Percentiles rank a stretch among this genome's conserved stretches.
Conservation (phyloP, 148 eudicot genomes). For the Rhododendron ferrugineum region DNA sequence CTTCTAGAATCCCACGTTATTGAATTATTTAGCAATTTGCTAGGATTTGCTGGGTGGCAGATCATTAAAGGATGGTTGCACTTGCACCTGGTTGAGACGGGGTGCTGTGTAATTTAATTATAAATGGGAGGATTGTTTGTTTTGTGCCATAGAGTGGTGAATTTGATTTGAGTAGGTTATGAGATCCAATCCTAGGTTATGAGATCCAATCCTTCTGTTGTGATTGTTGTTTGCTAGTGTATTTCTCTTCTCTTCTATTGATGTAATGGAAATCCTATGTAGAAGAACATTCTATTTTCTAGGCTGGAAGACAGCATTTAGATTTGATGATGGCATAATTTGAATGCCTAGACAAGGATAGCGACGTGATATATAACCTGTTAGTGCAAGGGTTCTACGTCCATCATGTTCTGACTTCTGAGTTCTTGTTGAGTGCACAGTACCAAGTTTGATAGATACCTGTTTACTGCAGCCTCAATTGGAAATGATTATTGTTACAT, state of each 20-base stretch:
- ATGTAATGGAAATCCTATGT: background rate
- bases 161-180: background rate
- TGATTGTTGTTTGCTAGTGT: background rate
- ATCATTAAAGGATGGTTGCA: background rate
- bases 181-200: background rate
- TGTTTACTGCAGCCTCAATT: background rate
- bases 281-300: background rate
- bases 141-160: background rate
- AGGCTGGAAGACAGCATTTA: background rate
- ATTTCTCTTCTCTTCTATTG: too few species aligned
- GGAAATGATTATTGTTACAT: constrained; percentile 1
- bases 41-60: background rate
- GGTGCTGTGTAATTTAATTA: background rate
- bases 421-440: background rate
- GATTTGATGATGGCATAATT: background rate
- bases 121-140: background rate
- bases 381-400: background rate
- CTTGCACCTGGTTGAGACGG: background rate
- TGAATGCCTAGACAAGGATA: constrained; percentile 1
- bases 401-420: background rate
- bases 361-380: background rate
- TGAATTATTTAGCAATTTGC: background rate
- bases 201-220: background rate
- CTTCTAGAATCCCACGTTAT: background rate
- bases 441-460: background rate